phyloP scores from a whole-genome alignment of 2,329 filamentous ascomycete genomes.

The Claviceps capensis region DNA sequence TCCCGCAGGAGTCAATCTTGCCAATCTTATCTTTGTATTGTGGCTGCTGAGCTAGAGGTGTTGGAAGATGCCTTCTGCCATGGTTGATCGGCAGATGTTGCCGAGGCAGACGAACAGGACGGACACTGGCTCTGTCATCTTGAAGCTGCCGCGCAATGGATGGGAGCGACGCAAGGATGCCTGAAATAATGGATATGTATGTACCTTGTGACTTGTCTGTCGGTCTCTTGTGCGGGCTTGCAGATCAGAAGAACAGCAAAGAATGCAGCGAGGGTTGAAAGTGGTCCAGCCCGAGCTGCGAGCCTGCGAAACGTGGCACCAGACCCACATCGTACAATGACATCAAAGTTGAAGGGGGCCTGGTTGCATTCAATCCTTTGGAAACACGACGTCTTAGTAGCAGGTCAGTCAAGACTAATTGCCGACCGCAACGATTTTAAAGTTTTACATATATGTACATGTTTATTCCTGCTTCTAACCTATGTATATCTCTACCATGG shows the following conservation, averaged over 20 bases:
- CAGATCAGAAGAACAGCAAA: background rate
- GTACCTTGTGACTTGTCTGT: too few relatives aligned
- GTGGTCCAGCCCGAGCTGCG: background rate
- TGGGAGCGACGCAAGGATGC: background rate
- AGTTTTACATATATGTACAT: too few relatives aligned
- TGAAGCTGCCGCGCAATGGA: slow-evolving; percentile 4
- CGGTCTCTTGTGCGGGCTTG: too few relatives aligned
- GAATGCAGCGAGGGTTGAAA: background rate
- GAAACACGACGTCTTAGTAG: too few relatives aligned
- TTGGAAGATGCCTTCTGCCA: slow-evolving; percentile 91
- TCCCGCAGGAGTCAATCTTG: slow-evolving; percentile 78
- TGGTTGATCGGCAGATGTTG: slow-evolving; percentile 89
- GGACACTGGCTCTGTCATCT: slow-evolving; percentile 37
- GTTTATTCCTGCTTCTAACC: too few relatives aligned
- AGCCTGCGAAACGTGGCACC: background rate
- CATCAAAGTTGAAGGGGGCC: background rate
- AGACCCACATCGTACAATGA: background rate
- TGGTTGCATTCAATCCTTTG: background rate
- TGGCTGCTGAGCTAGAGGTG: slow-evolving; percentile 51
- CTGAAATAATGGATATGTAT: background rate
- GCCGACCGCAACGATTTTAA: too few relatives aligned
- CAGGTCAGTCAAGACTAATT: too few relatives aligned
- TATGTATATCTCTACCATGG: too few relatives aligned
- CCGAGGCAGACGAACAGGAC: slow-evolving; percentile 93
- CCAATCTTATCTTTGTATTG: slow-evolving; percentile 46